Evolutionary conservation across 2,329 filamentous ascomycete genomes (phyloP).

Genomic region (Aspergillus fumigatus): DNA sequence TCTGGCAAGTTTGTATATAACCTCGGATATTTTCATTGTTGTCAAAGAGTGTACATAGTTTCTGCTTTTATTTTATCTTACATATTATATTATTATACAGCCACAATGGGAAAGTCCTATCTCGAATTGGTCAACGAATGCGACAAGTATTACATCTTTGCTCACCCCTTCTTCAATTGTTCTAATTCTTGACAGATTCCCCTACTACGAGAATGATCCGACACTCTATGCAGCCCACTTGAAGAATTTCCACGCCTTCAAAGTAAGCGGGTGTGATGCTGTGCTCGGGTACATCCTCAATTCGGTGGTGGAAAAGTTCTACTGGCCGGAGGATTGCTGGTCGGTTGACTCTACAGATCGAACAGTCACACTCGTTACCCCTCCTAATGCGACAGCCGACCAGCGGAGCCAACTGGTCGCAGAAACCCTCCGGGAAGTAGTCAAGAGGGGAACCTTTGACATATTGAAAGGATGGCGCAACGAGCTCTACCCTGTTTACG

Average conservation of each 20-base stretch:
- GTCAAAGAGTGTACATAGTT: not conserved
- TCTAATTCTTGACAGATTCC: slow-evolving; percentile 57
- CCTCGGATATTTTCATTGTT: not conserved
- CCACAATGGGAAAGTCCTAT: slow-evolving; percentile 41
- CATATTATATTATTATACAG: not conserved
- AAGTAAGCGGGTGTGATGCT: slow-evolving; percentile 61
- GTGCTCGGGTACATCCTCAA: slow-evolving; percentile 57
- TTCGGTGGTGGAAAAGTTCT: slow-evolving; percentile 39
- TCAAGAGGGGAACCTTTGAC: slow-evolving; percentile 65
- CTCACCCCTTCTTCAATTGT: not conserved
- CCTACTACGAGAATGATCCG: slow-evolving; percentile 62
- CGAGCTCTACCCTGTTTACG: slow-evolving; percentile 76
- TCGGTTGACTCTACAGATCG: slow-evolving; percentile 55
- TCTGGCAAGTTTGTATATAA: not conserved
- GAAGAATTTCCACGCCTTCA: slow-evolving; percentile 58
- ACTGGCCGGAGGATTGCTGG: slow-evolving; percentile 55
- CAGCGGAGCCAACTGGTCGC: slow-evolving; percentile 58
- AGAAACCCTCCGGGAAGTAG: slow-evolving; percentile 62
- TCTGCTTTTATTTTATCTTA: not conserved
- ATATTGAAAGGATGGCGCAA: slow-evolving; percentile 75
- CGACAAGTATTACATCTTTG: slow-evolving; percentile 42
- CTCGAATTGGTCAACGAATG: slow-evolving; percentile 55
- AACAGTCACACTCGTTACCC: slow-evolving; percentile 58
- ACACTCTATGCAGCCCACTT: slow-evolving; percentile 52
- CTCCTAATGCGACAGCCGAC: slow-evolving; percentile 54